Base-by-base conservation (phyloP, 441 rosid genomes). In the Metrosideros polymorpha region DNA sequence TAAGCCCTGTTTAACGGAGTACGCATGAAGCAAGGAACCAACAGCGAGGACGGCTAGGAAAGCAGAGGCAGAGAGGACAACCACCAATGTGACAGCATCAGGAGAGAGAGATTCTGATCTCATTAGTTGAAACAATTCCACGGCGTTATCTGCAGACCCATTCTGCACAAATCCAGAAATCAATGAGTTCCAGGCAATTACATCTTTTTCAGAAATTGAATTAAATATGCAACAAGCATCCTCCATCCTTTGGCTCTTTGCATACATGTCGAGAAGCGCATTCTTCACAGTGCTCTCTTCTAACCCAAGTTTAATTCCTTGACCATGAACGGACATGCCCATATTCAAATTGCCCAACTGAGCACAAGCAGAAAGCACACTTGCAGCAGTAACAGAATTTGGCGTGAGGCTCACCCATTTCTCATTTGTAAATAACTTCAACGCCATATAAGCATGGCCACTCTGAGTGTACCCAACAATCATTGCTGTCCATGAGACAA, bases 21-120 rank as follows among this genome's bases (percentile, higher is more conserved):
- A 93, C 50, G 95, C 97, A 92, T 95, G 97, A 85, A 96, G 88
- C 22, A 96, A 92, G 83, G 95, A 92, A 83, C 95, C 96, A 30
- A 91, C 10, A 17, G 89, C 87, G 55, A 91, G 84, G 84, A 91
- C 87, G 27, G 92, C 93, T 3, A 92, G 90, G 29, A 92, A 89
- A 88, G 94, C 92, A 90, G 91, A 93, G 0, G 93, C 95, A 42
- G 95, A 93, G 82, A 92, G 91, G 82, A 90, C 88, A 82, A 87
- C 90, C 25, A 92, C 95, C 89, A 93, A 82, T 79, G 97, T 92
- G 86, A 94, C 91, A 79, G 94, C 94, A 91, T 93, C 94, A 19
- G 95, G 95, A 43, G 85, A 85, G 86, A 91, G 45, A 2, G 90
- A 84, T 43, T 91, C 87, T 79, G 85, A 85, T 66, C 89, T 91